Conservation (phyloP, 2,329 filamentous ascomycete species). For the Monilinia polystroma region DNA sequence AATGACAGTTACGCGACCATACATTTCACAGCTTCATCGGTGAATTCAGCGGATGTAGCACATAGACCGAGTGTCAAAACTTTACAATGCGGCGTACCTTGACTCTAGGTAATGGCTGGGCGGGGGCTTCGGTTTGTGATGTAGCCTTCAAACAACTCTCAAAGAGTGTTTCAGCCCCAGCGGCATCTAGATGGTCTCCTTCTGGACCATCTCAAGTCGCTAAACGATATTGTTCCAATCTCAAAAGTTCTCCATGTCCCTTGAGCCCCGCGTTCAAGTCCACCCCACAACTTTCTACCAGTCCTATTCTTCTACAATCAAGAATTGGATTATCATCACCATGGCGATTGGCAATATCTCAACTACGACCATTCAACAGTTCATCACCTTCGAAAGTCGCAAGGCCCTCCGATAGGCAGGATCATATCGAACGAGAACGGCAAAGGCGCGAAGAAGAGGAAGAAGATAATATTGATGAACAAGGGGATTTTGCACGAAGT, state of each 20-base stretch:
- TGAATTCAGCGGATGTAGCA: slow-evolving; percentile 36
- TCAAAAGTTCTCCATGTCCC: slow-evolving; percentile 25
- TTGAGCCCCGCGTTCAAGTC: slow-evolving; percentile 23
- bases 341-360: slow-evolving; percentile 37
- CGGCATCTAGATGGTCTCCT: slow-evolving; percentile 24
- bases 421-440: slow-evolving; percentile 42
- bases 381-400: slow-evolving; percentile 31
- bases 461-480: slow-evolving; percentile 46
- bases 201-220: slow-evolving; percentile 16
- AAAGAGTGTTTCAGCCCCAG: slow-evolving; percentile 24
- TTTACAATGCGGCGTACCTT: slow-evolving; percentile 36
- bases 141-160: slow-evolving; percentile 34
- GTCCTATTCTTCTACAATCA: slow-evolving; percentile 26
- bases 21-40: slow-evolving; percentile 30
- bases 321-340: slow-evolving; percentile 29
- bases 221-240: slow-evolving; percentile 28
- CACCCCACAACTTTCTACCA: slow-evolving; percentile 24
- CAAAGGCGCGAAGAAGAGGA: slow-evolving; percentile 46
- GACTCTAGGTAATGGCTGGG: slow-evolving; percentile 32
- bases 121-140: slow-evolving; percentile 29
- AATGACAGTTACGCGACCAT: slow-evolving; percentile 33
- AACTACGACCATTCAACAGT: slow-evolving; percentile 37
- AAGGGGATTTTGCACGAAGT: slow-evolving; percentile 65
- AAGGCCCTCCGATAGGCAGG: slow-evolving; percentile 35
- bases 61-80: slow-evolving; percentile 20